These are phyloP conservation scores for Xylaria sp. DNA, from an alignment of 2,329 filamentous ascomycete genomes.

Conservation along the genomic window DNA sequence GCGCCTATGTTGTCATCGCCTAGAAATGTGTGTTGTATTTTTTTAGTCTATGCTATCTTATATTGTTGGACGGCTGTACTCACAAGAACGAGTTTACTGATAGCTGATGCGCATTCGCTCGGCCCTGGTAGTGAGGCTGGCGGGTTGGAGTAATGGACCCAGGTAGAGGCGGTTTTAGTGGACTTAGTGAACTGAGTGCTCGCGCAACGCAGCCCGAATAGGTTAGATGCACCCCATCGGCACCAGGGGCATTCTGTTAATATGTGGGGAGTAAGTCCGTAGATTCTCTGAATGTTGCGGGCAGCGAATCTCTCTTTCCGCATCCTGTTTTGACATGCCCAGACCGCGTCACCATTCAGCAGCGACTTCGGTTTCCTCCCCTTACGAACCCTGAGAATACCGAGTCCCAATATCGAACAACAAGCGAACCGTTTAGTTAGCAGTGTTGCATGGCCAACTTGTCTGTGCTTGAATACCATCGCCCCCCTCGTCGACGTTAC, in stretches of 20 bases:
- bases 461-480: conserved; percentile 17
- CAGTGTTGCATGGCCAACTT: background rate
- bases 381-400: background rate
- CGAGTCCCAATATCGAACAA: background rate
- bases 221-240: background rate
- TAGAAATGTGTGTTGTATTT: background rate
- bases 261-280: conserved; percentile 24
- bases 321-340: conserved; percentile 1
- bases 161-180: background rate
- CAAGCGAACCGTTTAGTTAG: background rate
- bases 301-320: conserved; percentile 27
- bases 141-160: background rate
- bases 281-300: conserved; percentile 26
- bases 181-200: conserved; percentile 1
- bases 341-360: conserved; percentile 7
- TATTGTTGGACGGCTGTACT: background rate
- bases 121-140: background rate
- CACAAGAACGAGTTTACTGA: background rate
- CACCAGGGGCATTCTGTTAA: conserved; percentile 30
- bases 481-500: conserved; percentile 10
- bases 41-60: background rate
- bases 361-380: conserved; percentile 1
- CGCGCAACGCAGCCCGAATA: background rate
- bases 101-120: conserved; percentile 12
- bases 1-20: conserved; percentile 2